A percentile compares a stretch with the other conserved stretches of the same genome.
These are phyloP conservation scores for Cladophialophora yegresii DNA, from an alignment of 2,329 filamentous ascomycete species.

Conservation along the genomic window DNA sequence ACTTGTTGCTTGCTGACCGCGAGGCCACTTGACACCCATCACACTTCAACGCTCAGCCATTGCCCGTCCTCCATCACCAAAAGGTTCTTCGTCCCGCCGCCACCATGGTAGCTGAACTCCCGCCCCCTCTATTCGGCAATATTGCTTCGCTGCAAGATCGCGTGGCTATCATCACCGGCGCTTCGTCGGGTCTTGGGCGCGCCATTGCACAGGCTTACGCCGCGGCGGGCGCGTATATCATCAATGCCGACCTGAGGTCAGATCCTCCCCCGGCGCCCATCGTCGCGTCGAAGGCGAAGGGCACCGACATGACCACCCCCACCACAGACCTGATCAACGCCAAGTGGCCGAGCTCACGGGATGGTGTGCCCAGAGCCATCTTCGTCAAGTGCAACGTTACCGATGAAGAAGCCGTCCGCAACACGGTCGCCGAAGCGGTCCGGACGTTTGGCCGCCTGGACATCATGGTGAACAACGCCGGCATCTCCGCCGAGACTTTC, in stretches of 20 bases:
- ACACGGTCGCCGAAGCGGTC: slow-evolving; percentile 83
- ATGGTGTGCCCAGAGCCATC: background rate
- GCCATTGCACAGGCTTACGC: slow-evolving; percentile 49
- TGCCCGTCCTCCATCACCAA: no score
- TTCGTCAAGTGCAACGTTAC: slow-evolving; percentile 25
- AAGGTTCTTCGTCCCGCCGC: no score
- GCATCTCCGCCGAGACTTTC: background rate
- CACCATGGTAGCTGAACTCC: no score
- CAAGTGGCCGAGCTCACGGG: background rate
- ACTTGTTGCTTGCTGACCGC: no score
- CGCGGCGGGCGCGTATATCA: slow-evolving; percentile 46
- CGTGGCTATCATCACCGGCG: slow-evolving; percentile 49
- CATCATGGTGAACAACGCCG: slow-evolving; percentile 30
- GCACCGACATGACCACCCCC: slow-evolving; percentile 11
- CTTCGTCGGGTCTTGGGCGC: slow-evolving; percentile 51
- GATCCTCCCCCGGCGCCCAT: slow-evolving; percentile 28
- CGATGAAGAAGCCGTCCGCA: slow-evolving; percentile 46
- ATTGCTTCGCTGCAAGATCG: slow-evolving; percentile 35
- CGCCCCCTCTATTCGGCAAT: background rate
- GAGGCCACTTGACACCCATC: no score
- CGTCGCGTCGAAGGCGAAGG: slow-evolving; percentile 32
- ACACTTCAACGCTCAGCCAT: no score
- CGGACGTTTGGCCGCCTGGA: slow-evolving; percentile 69
- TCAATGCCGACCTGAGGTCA: slow-evolving; percentile 47
- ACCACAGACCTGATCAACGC: slow-evolving; percentile 26